Evolutionary conservation across 2,329 filamentous ascomycete genomes (phyloP), one percentile per base, ranked within the genome.

Genomic region (Verticillium nubilum): DNA sequence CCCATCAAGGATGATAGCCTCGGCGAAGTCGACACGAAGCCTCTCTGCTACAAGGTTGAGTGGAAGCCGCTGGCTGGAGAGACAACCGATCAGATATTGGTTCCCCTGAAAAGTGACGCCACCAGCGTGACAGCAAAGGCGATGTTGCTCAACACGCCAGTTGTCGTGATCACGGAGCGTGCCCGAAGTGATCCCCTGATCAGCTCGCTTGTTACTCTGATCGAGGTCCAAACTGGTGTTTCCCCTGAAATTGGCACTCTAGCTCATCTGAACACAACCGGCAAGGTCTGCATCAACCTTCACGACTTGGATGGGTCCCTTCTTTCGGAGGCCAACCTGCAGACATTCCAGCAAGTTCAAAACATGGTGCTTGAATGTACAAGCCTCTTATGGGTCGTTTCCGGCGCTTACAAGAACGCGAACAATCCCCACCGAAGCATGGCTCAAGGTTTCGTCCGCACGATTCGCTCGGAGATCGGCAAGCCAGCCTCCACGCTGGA

Each of bases 1-100:
- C 78, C 78, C 1, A 71, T 80, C 4, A 67, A 75, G 37, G 74
- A 75, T 27, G 72, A 72, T 1, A 67, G 69, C 5, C 58, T 62
- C 5, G 59, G 60, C 27, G 42, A 47, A 3, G 7, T 25, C 19
- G 42, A 47, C 7, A n/a, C n/a, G n/a, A 47, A 47, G 17, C 42
- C 42, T 58, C 64, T 80, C 5, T 80, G 78, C 67, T 80, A 77
- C 64, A 76, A 76, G 65, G 61, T 79, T 17, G 67, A 75, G 23
- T 81, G 78, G 78, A 76, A 80, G 61, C 71, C 73, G 3, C 61
- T 77, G 7, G 62, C 67, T 2, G 64, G 69, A 23, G 64, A 64
- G 59, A 56, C 23, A 58, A 58, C 7, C 12, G 55, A 0, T 28
- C 52, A 2, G 61, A 63, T 50, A 62, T 37, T 2, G 13, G 61